Conservation (phyloP, 495 filamentous ascomycete genomes). For the Entonaema liquescens region DNA sequence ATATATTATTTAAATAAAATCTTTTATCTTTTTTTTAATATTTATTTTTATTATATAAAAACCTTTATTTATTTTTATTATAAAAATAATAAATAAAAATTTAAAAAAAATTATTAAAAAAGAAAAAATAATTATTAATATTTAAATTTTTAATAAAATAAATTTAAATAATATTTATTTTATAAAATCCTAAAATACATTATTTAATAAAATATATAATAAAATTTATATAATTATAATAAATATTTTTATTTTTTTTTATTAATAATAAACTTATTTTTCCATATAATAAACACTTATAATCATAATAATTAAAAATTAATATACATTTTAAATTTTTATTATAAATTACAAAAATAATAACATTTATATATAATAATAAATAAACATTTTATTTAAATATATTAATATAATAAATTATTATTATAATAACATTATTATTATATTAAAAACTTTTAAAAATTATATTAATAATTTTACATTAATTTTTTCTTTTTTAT, state of each 20-base stretch:
- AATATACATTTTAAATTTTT: neutral
- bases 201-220: neutral
- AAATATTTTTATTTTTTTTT: neutral
- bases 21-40: neutral
- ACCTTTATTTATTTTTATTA: neutral
- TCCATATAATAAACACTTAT: neutral
- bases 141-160: neutral
- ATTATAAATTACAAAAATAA: conserved; percentile 6
- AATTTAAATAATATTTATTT: conserved; percentile 10
- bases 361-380: neutral
- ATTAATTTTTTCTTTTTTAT: neutral
- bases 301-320: neutral
- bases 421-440: conserved; percentile 2
- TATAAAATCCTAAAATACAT: neutral
- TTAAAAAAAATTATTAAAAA: neutral
- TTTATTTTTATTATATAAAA: conserved; percentile 3
- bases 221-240: neutral
- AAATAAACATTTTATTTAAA: neutral
- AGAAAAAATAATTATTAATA: conserved; percentile 2
- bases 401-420: neutral
- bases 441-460: neutral
- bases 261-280: neutral
- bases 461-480: conserved; percentile 5
- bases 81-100: neutral
- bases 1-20: neutral